Percentiles rank a stretch among this genome's conserved stretches.
phyloP scores from a whole-genome alignment of 768 basidiomycete species.

The Hericium coralloides region DNA sequence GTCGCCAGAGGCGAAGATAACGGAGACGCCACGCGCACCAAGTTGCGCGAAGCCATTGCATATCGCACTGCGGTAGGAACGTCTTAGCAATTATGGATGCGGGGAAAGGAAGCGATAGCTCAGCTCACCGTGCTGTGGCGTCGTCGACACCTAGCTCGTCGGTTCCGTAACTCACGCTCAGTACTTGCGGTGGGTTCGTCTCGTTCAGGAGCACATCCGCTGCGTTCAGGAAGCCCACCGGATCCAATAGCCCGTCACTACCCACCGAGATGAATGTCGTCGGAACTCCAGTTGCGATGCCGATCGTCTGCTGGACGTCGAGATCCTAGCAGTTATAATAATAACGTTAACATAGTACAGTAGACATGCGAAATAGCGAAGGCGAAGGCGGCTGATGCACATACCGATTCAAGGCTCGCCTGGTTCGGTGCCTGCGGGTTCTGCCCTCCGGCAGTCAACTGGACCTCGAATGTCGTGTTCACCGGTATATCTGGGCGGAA shows the following conservation, averaged over 20 bases:
- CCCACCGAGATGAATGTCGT: constrained; percentile 20
- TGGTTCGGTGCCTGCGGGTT: not conserved
- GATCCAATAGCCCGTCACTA: constrained; percentile 9
- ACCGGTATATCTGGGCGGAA: not conserved
- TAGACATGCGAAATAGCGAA: constrained; percentile 14
- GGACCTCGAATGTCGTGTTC: not conserved
- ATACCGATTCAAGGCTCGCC: not conserved
- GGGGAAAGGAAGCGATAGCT: not conserved
- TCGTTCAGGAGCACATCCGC: constrained; percentile 9
- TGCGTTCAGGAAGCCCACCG: constrained; percentile 13
- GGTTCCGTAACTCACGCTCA: constrained; percentile 9
- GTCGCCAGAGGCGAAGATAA: constrained; percentile 30
- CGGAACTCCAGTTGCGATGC: constrained; percentile 16
- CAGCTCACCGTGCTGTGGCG: not conserved
- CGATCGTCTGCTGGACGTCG: constrained; percentile 16
- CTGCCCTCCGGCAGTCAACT: not conserved
- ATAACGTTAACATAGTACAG: not conserved
- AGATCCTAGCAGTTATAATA: constrained; percentile 13
- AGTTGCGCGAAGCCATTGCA: constrained; percentile 29
- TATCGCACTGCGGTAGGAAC: constrained; percentile 14
- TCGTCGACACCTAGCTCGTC: not conserved
- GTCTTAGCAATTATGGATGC: not conserved
- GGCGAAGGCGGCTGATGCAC: not conserved
- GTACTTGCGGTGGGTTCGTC: constrained; percentile 5
- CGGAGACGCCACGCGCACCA: constrained; percentile 26